These are phyloP conservation scores for Trichoderma guizhouense DNA, from an alignment of 2,329 filamentous ascomycete genomes.

Conservation along the genomic window DNA sequence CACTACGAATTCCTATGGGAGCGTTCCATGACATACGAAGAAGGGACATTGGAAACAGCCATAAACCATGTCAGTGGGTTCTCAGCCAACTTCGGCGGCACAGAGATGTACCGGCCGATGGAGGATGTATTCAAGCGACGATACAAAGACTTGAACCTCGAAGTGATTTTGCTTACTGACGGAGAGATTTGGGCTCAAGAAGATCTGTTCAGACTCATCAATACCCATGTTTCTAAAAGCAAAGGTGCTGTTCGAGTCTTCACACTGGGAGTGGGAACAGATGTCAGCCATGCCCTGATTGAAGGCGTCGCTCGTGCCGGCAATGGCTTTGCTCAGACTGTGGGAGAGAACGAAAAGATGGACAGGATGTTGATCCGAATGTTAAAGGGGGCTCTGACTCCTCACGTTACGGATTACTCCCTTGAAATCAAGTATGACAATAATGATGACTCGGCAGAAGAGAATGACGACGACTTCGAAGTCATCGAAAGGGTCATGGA, in stretches of 20 bases:
- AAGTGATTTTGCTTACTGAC: slow-evolving; percentile 56
- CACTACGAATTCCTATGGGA: slow-evolving; percentile 44
- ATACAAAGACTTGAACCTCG: slow-evolving; percentile 46
- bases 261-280: slow-evolving; percentile 51
- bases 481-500: slow-evolving; percentile 57
- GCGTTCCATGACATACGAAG: slow-evolving; percentile 45
- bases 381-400: slow-evolving; percentile 67
- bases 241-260: slow-evolving; percentile 50
- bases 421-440: slow-evolving; percentile 58
- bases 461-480: slow-evolving; percentile 54
- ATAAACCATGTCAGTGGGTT: slow-evolving; percentile 42
- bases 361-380: slow-evolving; percentile 68
- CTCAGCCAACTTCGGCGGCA: slow-evolving; percentile 49
- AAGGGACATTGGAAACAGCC: slow-evolving; percentile 43
- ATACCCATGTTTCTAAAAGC: slow-evolving; percentile 37
- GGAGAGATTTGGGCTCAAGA: slow-evolving; percentile 51
- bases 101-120: slow-evolving; percentile 48
- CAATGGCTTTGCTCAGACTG: slow-evolving; percentile 59
- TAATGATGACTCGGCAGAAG: neutral
- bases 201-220: slow-evolving; percentile 44
- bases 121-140: slow-evolving; percentile 42
- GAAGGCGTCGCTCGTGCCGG: slow-evolving; percentile 54
- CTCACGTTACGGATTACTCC: slow-evolving; percentile 61
- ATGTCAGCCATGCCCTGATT: slow-evolving; percentile 50
- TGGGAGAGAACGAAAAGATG: slow-evolving; percentile 61